Base-by-base conservation (phyloP, 495 filamentous ascomycete genomes). In the Penicillium pulvis region DNA sequence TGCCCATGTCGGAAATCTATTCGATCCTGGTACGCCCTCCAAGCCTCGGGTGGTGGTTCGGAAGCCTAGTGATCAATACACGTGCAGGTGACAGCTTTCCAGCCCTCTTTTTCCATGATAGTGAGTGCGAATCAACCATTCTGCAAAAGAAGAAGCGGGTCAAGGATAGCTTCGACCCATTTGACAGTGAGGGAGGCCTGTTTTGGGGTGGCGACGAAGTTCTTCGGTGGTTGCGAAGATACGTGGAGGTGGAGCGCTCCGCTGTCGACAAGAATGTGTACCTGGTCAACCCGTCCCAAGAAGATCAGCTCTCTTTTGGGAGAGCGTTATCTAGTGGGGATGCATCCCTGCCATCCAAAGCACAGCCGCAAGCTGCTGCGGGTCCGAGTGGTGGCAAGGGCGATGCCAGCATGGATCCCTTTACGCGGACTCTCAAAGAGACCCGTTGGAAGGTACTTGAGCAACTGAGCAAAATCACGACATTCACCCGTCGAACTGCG, bases 201-300 rank as follows among this genome's bases (percentile, higher is more conserved):
- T 98, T 97, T 60, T 98, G 94, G 94, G 95, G 94, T 46, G 94
- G 95, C 4, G 94, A 98, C 65, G 94, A 98, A 77, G 90, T 98
- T 6, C 67, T 98, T 31, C 79, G 93, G 46, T 98, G 95, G 94
- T 64, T 98, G 67, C 88, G 85, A 68, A 80, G 84, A 62, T 97
- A 96, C 75, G 87, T 92, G 17, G 79, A 78, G 1, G 85, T 98
- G 19, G 90, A 97, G 74, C 82, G 90, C 46, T 92, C 91, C 24
- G 82, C 80, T 4, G 90, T 90, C 1, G 94, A 98, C 68, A 87
- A 86, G 16, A 96, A 88, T 61, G 85, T 95, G 33, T 98, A 97
- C 64, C 79, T 98, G 11, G 85, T 98, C 45, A 91, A 98, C 62
- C 95, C 94, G 6, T 89, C 78, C 20, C 80, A 84, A 24, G 92